Evolutionary conservation across 2,329 filamentous ascomycete species (phyloP).

Genomic region (Fusarium coicis): DNA sequence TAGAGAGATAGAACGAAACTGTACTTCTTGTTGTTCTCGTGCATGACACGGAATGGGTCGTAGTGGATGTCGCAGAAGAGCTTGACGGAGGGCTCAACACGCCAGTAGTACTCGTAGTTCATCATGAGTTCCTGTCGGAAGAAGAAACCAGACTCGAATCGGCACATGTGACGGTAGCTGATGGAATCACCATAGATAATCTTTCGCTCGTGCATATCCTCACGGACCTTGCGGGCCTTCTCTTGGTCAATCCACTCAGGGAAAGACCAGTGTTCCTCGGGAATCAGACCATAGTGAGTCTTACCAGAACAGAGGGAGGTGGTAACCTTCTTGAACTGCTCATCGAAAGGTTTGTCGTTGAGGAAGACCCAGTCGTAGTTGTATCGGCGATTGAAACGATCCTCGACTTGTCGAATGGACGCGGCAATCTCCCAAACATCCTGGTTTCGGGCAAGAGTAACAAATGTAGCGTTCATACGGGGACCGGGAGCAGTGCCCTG

Average conservation of each 20-base stretch:
- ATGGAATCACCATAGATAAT: constrained; percentile 98
- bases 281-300: constrained; percentile 90
- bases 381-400: constrained; percentile 96
- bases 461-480: constrained; percentile 96
- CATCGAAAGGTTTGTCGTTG: constrained; percentile 94
- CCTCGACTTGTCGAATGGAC: constrained; percentile 95
- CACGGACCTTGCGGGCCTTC: constrained; percentile 86
- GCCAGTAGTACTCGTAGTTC: constrained; percentile 99
- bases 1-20: constrained; percentile 95
- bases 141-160: constrained; percentile 99
- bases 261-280: constrained; percentile 96
- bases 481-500: constrained; percentile 68
- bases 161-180: constrained; percentile 99
- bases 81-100: constrained; percentile 96
- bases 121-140: constrained; percentile 94
- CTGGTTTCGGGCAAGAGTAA: constrained; percentile 90
- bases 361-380: constrained; percentile 99
- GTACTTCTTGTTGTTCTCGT: constrained; percentile 97
- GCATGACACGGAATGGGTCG: constrained; percentile 97
- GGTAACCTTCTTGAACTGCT: constrained; percentile 92
- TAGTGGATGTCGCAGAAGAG: constrained; percentile 96
- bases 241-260: constrained; percentile 96
- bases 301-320: constrained; percentile 90
- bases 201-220: constrained; percentile 93
- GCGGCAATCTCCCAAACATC: constrained; percentile 97